Base-by-base conservation (phyloP, 352 stramenopile genomes). In the Blastocystis sp. region DNA sequence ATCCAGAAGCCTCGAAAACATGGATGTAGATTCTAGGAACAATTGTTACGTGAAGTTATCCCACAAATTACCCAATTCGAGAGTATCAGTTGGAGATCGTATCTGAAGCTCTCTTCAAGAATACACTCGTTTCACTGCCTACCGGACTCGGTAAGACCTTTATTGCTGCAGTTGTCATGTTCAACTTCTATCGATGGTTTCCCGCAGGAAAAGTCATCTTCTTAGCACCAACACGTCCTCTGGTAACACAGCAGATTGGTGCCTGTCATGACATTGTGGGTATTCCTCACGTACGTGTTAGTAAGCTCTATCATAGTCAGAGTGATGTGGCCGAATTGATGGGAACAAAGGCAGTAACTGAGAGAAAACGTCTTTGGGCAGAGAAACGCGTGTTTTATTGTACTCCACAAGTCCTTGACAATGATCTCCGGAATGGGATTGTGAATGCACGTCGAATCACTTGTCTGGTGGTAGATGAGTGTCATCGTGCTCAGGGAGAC, bases 161-260 rank as follows among this genome's bases (percentile, higher is more conserved):
- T 7, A 98, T 99, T 89, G 97, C 96, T 43, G 95, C 95, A 5
- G 96, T 98, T 1, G 96, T 99, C 51, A 98, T 99, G 94, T 98
- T 98, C 91, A 99, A 99, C 92, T 98, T 95, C 88, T 97, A 98
- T 89, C 92, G 95, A 4, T 99, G 96, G 96, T 99, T 98, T 89
- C 95, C 95, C 5, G 90, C 88, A 43, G 89, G 89, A 5, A 95
- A 96, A 69, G 94, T 98, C 54, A 93, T 97, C n/a, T 98, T 99
- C 90, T 94, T 98, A 90, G 97, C 97, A 4, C 97, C 96, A 0
- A 99, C 97, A 7, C 94, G 97, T 89, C 96, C 97, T 3, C 90
- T 99, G 27, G 96, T 99, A 29, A 92, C 93, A 32, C 97, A 99
- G 89, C 97, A 99, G 91, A 96, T 98, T 61, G 89, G 95, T 74